Percentiles rank a stretch among this genome's conserved stretches.
These are phyloP conservation scores for Boletus rubescentipes DNA, from an alignment of 768 basidiomycete species.

Conservation along the genomic window DNA sequence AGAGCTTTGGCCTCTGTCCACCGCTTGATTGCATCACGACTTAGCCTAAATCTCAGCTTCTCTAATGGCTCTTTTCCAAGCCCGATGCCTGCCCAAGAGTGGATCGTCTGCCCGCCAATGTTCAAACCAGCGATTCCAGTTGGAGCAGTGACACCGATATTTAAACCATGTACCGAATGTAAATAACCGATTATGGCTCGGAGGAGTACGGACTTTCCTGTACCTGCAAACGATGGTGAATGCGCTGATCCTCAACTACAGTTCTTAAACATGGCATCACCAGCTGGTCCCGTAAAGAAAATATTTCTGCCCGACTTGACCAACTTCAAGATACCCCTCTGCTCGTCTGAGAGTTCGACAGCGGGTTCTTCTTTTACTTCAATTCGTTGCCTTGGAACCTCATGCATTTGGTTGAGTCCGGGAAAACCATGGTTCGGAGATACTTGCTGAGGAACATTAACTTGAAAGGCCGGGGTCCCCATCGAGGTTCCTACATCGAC, in stretches of 20 bases:
- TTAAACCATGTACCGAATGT: constrained; percentile 27
- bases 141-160: constrained; percentile 63
- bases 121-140: constrained; percentile 68
- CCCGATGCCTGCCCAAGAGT: constrained; percentile 66
- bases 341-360: constrained; percentile 38
- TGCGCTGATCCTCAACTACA: not conserved
- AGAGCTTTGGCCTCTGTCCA: constrained; percentile 57
- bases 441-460: not conserved
- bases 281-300: constrained; percentile 77
- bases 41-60: constrained; percentile 39
- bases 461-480: constrained; percentile 2
- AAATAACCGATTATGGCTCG: constrained; percentile 53
- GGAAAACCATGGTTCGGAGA: not conserved
- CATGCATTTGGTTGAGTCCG: not conserved
- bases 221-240: constrained; percentile 38
- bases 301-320: constrained; percentile 57
- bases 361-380: not conserved
- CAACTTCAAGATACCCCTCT: constrained; percentile 38
- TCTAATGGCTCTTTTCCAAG: constrained; percentile 51
- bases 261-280: constrained; percentile 32
- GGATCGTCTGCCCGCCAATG: constrained; percentile 67
- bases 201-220: constrained; percentile 72
- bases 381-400: not conserved
- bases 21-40: constrained; percentile 27
- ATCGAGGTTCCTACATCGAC: constrained; percentile 5